Evolutionary conservation across 1,284 basidiomycete species (phyloP), one percentile per base, ranked within the genome.

Genomic region (Tylopilus orsonianus): DNA sequence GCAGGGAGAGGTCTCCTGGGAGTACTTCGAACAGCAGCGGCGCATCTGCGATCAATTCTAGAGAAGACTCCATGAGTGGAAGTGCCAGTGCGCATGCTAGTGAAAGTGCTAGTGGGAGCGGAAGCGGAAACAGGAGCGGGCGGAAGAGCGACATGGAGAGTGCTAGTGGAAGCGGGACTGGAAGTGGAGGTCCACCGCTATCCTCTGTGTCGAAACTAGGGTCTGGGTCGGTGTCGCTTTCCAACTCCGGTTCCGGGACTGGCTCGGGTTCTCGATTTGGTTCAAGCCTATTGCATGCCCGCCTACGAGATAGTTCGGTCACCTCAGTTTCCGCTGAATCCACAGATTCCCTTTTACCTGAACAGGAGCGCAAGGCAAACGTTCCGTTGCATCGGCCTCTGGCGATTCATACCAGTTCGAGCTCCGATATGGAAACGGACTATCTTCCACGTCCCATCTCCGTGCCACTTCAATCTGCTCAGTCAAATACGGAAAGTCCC

Each of bases 371-470:
- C 32, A 55, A 51, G 44, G 13, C 29, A 13, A 48, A 20, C 22
- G 20, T 26, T 14, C 30, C 30, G n/a, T 39, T 50, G 30, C 49
- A 43, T 37, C 52, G 32, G 19, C 46, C 50, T 24, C 50, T 46
- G 5, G 42, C n/a, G 16, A 24, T 48, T 24, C 45, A 46, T 52
- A 20, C 44, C 12, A 37, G 20, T 10, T 42, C 48, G 33, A 49
- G 39, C 16, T 44, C 48, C 20, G 58, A 66, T 41, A 68, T 68
- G 64, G 66, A 68, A 37, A 24, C 64, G 24, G 67, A 67, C 32
- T 35, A 22, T 36, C 60, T 56, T 4, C 39, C 50, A 4, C 58
- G 55, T 42, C 26, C 55, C n/a, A 32, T 50, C 32, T 66, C 61
- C 18, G 53, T 45, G 6, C 59, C 66, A 2, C 45, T 54, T 40